Evolutionary conservation across 2,329 filamentous ascomycete genomes (phyloP), one percentile per base, ranked within the genome.

Genomic region (Botrytis fabae): DNA sequence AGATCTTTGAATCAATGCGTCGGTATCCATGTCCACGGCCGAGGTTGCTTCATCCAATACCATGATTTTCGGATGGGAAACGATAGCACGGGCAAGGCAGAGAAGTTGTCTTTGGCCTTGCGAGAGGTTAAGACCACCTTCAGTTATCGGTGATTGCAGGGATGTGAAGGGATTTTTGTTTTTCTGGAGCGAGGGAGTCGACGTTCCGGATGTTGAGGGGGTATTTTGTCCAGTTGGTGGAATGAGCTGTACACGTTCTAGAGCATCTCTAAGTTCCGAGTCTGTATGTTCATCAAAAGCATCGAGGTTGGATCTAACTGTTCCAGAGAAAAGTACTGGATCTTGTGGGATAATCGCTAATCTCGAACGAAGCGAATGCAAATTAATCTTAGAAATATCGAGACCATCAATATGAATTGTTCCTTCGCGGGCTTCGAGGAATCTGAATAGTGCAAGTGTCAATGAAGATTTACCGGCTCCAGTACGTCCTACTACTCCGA

Each of bases 301-400:
- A 79, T 96, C 93, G 7, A 96, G 85, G 78, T 95, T 95, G 61
- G 86, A 89, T 60, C 93, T 87, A 32, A 96, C 84, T 0, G 92
- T 94, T 35, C 93, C 93, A 0, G 91, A 93, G 82, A 96, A 95
- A 10, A 96, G 85, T 1, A 95, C 92, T 0, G 93, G 93, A 76
- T 95, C 93, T 82, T 94, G 92, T 1, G 93, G 93, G 71, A 96
- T 95, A 76, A 96, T 95, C 54, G 92, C 91, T 0, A 96, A 82
- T 0, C 92, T 86, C n/a, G 89, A 91, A 38, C 93, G 88, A 18
- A 96, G 84, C 72, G 92, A 89, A 72, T 91, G 86, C 0, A 95
- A 85, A 71, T 87, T 88, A 78, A 95, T 88, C 78, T 88, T 91
- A 35, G 91, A 90, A 69, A 94, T 92, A 78, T 95, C 92, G 20